These are phyloP conservation scores for Tetrapyrgos nigripes DNA, from an alignment of 1,284 basidiomycete genomes.

Conservation along the genomic window DNA sequence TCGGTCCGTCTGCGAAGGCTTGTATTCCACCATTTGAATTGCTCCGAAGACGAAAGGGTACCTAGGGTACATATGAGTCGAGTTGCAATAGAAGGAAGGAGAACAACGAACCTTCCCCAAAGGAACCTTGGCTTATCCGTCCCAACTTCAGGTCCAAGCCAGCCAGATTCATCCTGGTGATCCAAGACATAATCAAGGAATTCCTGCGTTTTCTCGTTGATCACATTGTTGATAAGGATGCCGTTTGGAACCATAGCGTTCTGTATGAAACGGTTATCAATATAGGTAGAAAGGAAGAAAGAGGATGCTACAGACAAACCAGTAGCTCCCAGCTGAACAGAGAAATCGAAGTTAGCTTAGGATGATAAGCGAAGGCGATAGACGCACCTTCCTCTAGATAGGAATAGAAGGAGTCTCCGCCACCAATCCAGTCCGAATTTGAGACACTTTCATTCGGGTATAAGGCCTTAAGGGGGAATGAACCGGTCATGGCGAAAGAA, in stretches of 20 bases:
- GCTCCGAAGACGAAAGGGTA: slow-evolving; percentile 62
- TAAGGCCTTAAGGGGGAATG: not conserved
- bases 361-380: not conserved
- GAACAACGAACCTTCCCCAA: slow-evolving; percentile 54
- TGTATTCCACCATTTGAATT: slow-evolving; percentile 60
- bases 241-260: slow-evolving; percentile 62
- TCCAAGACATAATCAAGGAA: slow-evolving; percentile 64
- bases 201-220: slow-evolving; percentile 53
- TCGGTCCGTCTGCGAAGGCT: slow-evolving; percentile 47
- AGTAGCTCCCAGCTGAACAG: slow-evolving; percentile 59
- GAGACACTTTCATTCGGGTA: slow-evolving; percentile 43
- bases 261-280: slow-evolving; percentile 33
- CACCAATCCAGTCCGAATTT: slow-evolving; percentile 61
- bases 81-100: not conserved
- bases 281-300: not conserved
- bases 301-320: slow-evolving; percentile 56
- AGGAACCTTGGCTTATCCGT: slow-evolving; percentile 59
- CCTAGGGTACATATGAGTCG: slow-evolving; percentile 28
- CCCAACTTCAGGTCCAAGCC: slow-evolving; percentile 64
- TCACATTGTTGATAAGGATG: slow-evolving; percentile 51
- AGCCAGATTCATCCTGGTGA: slow-evolving; percentile 60
- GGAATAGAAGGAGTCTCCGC: slow-evolving; percentile 58
- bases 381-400: slow-evolving; percentile 42
- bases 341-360: not conserved
- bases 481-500: not conserved